A percentile compares a stretch with the other conserved stretches of the same genome.
Evolutionary conservation across 2,329 filamentous ascomycete genomes (phyloP).

Genomic region (Dothideomycetes sp.): DNA sequence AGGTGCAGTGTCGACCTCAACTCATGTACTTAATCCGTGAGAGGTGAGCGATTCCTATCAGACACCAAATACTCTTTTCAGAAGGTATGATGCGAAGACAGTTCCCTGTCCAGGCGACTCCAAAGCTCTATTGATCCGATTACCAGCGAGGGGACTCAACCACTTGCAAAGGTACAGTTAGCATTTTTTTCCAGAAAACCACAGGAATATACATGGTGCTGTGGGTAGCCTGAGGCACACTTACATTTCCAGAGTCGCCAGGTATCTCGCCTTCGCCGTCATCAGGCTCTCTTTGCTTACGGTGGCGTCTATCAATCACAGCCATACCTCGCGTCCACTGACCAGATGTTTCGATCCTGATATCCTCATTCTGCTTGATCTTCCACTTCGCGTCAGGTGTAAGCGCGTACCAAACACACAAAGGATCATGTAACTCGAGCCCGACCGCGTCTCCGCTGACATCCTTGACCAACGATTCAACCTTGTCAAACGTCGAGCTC

Average conservation of each 20-base stretch:
- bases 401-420: constrained; percentile 27
- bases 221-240: no score
- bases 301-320: constrained; percentile 63
- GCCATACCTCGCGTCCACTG: constrained; percentile 96
- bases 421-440: constrained; percentile 40
- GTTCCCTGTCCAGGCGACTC: constrained; percentile 59
- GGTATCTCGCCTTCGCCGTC: constrained; percentile 47
- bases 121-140: constrained; percentile 68
- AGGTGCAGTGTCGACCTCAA: no score
- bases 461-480: constrained; percentile 31
- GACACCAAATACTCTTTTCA: constrained; percentile 21
- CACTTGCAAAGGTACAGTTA: no score
- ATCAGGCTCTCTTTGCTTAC: constrained; percentile 42
- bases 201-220: no score
- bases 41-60: no score
- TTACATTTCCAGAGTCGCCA: constrained; percentile 59
- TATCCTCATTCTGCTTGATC: constrained; percentile 54
- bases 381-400: constrained; percentile 25
- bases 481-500: constrained; percentile 36
- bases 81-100: constrained; percentile 28
- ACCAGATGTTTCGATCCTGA: constrained; percentile 78
- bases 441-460: constrained; percentile 29
- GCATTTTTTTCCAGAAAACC: no score
- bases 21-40: no score
- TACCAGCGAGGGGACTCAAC: constrained; percentile 65